Conservation (phyloP, 2,329 filamentous ascomycete genomes). For the Penicillium sclerotigenum region DNA sequence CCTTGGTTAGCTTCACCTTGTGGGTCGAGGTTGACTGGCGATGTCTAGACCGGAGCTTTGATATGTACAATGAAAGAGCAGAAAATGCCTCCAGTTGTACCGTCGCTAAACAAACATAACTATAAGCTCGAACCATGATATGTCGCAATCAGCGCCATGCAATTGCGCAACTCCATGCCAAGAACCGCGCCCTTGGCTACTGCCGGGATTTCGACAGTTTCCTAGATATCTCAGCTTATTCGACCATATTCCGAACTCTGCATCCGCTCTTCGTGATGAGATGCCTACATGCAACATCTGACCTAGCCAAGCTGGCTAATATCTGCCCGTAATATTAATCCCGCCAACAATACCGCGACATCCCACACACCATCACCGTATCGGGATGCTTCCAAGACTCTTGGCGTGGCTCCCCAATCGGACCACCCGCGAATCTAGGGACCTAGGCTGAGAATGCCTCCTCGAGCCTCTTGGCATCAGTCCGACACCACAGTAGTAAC, state of each 20-base stretch:
- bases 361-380: neutral
- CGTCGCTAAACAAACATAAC: neutral
- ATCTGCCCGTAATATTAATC: neutral
- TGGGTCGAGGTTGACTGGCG: neutral
- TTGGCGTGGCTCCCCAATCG: neutral
- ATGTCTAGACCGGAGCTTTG: neutral
- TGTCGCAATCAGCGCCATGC: neutral
- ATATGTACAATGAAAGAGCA: neutral
- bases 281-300: neutral
- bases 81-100: neutral
- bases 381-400: slow-evolving; percentile 5
- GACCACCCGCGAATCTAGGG: neutral
- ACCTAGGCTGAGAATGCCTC: neutral
- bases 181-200: neutral
- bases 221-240: neutral
- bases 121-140: neutral
- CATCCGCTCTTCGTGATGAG: neutral
- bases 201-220: neutral
- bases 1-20: neutral
- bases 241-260: neutral
- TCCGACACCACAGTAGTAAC: neutral
- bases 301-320: neutral
- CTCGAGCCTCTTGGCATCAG: slow-evolving; percentile 5
- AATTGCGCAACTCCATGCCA: neutral
- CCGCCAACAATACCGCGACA: neutral